Evolutionary conservation across 495 filamentous ascomycete species (phyloP), one percentile per base, ranked within the genome.

Genomic region (Hyaloscypha finlandica): DNA sequence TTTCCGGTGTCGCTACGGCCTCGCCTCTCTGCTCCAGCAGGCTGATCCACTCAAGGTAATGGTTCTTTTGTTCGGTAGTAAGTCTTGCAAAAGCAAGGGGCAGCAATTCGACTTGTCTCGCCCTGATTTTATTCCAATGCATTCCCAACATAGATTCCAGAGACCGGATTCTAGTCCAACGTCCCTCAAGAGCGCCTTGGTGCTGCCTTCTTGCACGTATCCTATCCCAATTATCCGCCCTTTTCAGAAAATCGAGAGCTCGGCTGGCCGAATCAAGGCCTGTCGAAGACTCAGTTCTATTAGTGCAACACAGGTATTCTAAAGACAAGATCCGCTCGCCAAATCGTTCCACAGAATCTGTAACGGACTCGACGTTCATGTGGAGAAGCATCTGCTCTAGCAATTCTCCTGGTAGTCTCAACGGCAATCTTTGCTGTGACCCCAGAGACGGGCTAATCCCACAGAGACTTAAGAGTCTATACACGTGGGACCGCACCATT

Each of bases 381-480:
- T 60, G 56, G 20, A 29, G 67, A 22, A 64, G 56, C 19, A 68
- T 9, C 14, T 29, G 53, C 20, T 59, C 11, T 25, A 68, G 19
- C 42, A 31, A 29, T 1, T 54, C 54, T 55, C 59, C 48, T 30
- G 65, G 62, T 29, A 61, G 4, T 29, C 29, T 33, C 9, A 25
- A 8, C 5, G 52, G 59, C 29, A 67, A 45, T 25, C 8, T 1
- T 48, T 33, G 20, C 20, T 12, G 14, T 22, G 65, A 39, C 33
- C 39, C 22, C 12, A 59, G 9, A 19, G 32, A 31, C 30, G 55
- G 35, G 32, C 65, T 25, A 25, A 68, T 58, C 5, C 69, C 64
- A 59, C 69, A 71, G 5, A 71, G 39, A 35, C 30, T 14, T 16
- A 71, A 22, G 8, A 71, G 65, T 33, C 42, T 61, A 22, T 68